phyloP scores from a whole-genome alignment of 176 grass and related monocot species.

The Aegilops longissima region DNA sequence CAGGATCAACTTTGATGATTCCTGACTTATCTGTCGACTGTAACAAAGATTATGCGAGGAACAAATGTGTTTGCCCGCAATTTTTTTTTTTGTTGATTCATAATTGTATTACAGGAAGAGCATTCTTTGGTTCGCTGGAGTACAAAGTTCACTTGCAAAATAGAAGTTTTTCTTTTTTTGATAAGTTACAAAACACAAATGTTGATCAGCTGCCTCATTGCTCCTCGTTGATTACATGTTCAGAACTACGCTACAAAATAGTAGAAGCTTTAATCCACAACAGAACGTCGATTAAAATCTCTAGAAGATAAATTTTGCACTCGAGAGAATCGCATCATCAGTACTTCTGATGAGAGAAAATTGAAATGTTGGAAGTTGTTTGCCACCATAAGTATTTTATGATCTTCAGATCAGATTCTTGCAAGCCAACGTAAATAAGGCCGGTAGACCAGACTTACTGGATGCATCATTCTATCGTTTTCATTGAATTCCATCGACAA shows the following conservation, averaged over 20 bases:
- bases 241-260: background rate
- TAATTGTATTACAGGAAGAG: too few relatives aligned
- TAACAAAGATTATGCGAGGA: background rate
- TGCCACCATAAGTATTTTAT: slow-evolving; percentile 59
- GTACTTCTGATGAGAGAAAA: slow-evolving; percentile 50
- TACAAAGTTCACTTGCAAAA: background rate
- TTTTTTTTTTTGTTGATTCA: too few relatives aligned
- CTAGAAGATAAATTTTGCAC: too few relatives aligned
- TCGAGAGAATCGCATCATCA: background rate
- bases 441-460: background rate
- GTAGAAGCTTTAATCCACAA: too few relatives aligned
- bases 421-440: background rate
- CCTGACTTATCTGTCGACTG: background rate
- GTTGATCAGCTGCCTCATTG: background rate
- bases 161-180: background rate
- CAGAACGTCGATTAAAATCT: too few relatives aligned
- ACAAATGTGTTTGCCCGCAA: too few relatives aligned
- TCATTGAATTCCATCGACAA: slow-evolving; percentile 54
- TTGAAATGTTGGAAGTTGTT: slow-evolving; percentile 65
- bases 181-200: too few relatives aligned
- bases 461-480: slow-evolving; percentile 20
- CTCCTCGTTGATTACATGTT: background rate
- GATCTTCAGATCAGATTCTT: too few relatives aligned
- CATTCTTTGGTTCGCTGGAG: background rate
- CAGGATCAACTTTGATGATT: background rate